Conservation (phyloP, 2,329 filamentous ascomycete species). For the Cladosporium halotolerans region DNA sequence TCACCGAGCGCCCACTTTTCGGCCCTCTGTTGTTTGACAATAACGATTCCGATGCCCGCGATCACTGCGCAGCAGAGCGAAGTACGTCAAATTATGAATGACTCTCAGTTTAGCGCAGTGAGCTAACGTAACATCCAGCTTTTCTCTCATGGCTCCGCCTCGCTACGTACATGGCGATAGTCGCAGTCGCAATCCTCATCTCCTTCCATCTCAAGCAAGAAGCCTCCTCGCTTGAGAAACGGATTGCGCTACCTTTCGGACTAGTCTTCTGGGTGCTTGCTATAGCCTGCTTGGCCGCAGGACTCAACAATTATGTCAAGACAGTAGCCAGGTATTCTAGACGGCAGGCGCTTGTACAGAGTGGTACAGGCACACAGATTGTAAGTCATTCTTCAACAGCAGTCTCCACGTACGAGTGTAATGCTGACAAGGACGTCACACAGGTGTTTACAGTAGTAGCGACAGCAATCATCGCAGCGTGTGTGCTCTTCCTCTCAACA, state of each 20-base stretch:
- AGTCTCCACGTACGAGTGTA: slow-evolving; percentile 11
- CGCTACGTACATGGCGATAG: slow-evolving; percentile 83
- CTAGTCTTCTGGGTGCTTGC: slow-evolving; percentile 81
- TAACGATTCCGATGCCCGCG: slow-evolving; percentile 64
- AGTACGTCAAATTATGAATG: slow-evolving; percentile 37
- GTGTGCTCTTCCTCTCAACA: slow-evolving; percentile 53
- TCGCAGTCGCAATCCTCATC: slow-evolving; percentile 81
- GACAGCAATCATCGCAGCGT: slow-evolving; percentile 58
- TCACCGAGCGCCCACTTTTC: slow-evolving; percentile 57
- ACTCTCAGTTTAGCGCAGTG: background rate
- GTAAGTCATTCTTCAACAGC: slow-evolving; percentile 39
- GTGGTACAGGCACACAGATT: slow-evolving; percentile 84
- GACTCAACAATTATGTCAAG: slow-evolving; percentile 81
- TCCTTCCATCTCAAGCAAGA: slow-evolving; percentile 82
- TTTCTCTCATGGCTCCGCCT: slow-evolving; percentile 90
- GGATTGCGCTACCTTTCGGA: slow-evolving; percentile 76
- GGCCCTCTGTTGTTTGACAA: slow-evolving; percentile 69
- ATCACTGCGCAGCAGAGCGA: slow-evolving; percentile 74
- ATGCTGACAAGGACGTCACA: background rate
- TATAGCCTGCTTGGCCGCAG: slow-evolving; percentile 67
- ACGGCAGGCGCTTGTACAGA: slow-evolving; percentile 78
- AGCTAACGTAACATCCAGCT: slow-evolving; percentile 28
- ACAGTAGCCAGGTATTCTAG: slow-evolving; percentile 74
- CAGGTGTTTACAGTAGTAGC: slow-evolving; percentile 59
- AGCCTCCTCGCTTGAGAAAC: slow-evolving; percentile 64